phyloP scores from a whole-genome alignment of 805 yeast genomes.

The Candida broadrunensis region DNA sequence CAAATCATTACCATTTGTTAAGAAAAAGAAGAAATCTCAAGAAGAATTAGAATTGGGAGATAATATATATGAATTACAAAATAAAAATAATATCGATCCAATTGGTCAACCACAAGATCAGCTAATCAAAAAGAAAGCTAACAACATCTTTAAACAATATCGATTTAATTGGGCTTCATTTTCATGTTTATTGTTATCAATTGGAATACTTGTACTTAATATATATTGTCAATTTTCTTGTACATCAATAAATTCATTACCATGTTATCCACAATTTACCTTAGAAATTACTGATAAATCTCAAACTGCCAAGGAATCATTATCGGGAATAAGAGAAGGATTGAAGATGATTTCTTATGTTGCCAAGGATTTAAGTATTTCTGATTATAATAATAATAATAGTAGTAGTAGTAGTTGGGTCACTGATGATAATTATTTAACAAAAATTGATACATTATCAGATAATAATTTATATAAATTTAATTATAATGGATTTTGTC shows the following conservation, averaged over 20 bases:
- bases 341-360: slow-evolving; percentile 42
- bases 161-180: slow-evolving; percentile 1
- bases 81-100: too few species aligned
- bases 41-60: too few species aligned
- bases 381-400: slow-evolving; percentile 6
- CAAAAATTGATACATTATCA: slow-evolving; percentile 43
- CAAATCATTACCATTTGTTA: too few species aligned
- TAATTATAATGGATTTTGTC: slow-evolving; percentile 50
- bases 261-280: slow-evolving; percentile 43
- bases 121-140: background rate
- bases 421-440: background rate
- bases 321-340: slow-evolving; percentile 37
- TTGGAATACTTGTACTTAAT: slow-evolving; percentile 14
- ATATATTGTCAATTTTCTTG: slow-evolving; percentile 27
- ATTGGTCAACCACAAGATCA: background rate
- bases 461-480: slow-evolving; percentile 40
- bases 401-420: slow-evolving; percentile 6
- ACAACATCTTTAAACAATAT: too few species aligned
- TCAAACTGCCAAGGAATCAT: slow-evolving; percentile 27
- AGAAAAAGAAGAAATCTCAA: too few species aligned
- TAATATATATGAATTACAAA: too few species aligned
- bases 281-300: slow-evolving; percentile 37
- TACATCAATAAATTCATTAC: slow-evolving; percentile 15
- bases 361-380: slow-evolving; percentile 41
- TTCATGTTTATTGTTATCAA: slow-evolving; percentile 9